Base-by-base conservation (phyloP, 148 eudicot species). In the Silene uniflora region DNA sequence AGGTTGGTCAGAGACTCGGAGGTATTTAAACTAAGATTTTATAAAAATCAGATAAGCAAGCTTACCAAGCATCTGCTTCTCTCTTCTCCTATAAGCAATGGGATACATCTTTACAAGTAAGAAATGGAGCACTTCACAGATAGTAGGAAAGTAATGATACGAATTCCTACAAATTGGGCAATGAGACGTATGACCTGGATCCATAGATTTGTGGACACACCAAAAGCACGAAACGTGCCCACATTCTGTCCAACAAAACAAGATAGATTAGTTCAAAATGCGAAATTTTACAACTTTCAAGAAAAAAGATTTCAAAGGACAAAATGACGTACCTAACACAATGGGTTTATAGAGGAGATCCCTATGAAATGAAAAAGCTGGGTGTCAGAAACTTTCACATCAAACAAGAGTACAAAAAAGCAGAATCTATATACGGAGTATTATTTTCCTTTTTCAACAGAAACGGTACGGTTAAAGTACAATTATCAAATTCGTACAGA, bases 151-250 rank as follows among this genome's bases (percentile, higher is more conserved):
- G 85, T 87, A 79, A 80, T 81, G 84, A 83, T 92, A 92, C 8
- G 88, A 80, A 83, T 86, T 75, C 80, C 97, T 77, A 77, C 97
- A 92, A 39, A 90, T 73, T 58, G 97, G 97, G 77, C 97, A 92
- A 78, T 71, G 86, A 73, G 97, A 92, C 77, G 76, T 87, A 47
- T 77, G 79, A 39, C 61, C 24, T 59, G 62, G 49, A 73, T 76
- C 77, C 97, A 92, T 92, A 39, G 92, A 85, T 47, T 56, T 80
- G 78, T 87, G 88, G 69, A 87, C 87, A 86, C 97, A 92, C 97
- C 97, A 92, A 75, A 92, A 92, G 79, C 97, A 92, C 63, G 92
- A 90, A 10, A 87, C 83, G 60, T 92, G 97, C 35, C 97, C 94
- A 85, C 97, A 92, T 70, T 79, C 97, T 92, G 91, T 81, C 81